Percentiles rank a stretch among this genome's conserved stretches.
Evolutionary conservation across 768 basidiomycete species (phyloP).

Genomic region (Trametes villosa): DNA sequence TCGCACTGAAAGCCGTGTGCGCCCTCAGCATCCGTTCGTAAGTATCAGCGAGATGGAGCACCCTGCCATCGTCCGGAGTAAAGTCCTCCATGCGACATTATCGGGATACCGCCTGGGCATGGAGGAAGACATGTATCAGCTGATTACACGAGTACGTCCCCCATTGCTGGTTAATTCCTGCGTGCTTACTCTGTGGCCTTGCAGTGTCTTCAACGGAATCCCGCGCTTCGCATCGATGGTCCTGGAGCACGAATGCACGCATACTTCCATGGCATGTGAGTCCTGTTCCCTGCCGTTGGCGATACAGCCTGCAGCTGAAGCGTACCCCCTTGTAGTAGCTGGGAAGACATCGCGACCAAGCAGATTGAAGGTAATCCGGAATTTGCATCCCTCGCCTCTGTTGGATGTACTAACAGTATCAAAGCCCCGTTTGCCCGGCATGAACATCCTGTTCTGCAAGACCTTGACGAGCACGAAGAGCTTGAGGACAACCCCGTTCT

Average conservation of each 20-base stretch:
- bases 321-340: constrained; percentile 7
- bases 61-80: constrained; percentile 36
- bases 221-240: constrained; percentile 48
- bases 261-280: constrained; percentile 56
- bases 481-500: not conserved
- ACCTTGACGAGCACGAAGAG: not conserved
- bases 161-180: not conserved
- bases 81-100: constrained; percentile 41
- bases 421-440: constrained; percentile 12
- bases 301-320: not conserved
- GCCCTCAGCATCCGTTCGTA: constrained; percentile 47
- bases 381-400: too few relatives aligned
- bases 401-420: not conserved
- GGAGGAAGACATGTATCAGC: constrained; percentile 40
- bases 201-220: constrained; percentile 63
- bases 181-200: not conserved
- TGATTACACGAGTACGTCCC: constrained; percentile 50
- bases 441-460: not conserved
- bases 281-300: not conserved
- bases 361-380: constrained; percentile 5
- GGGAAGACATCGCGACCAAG: constrained; percentile 23
- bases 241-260: constrained; percentile 48
- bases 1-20: not conserved
- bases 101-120: constrained; percentile 32
- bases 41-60: constrained; percentile 25